These are phyloP conservation scores for Lasiodiplodia hormozganensis DNA, from an alignment of 2,329 filamentous ascomycete genomes.

Conservation along the genomic window DNA sequence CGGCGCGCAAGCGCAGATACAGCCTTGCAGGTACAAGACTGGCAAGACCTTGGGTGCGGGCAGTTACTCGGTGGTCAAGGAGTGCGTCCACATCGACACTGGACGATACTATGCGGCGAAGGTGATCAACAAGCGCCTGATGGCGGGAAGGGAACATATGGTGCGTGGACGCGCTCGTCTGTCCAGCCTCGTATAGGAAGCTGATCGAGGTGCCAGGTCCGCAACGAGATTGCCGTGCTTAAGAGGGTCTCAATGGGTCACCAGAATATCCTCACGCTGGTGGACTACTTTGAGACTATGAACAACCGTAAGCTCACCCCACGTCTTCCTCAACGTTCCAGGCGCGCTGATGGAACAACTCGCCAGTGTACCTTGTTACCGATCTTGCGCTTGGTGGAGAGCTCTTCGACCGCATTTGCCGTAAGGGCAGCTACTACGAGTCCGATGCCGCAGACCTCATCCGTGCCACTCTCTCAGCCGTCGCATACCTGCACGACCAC, in stretches of 20 bases:
- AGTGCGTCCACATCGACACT: slow-evolving; percentile 98
- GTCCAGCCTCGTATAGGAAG: not conserved
- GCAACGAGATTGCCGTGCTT: slow-evolving; percentile 96
- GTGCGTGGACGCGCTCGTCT: slow-evolving; percentile 56
- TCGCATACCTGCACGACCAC: slow-evolving; percentile 97
- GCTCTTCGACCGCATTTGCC: slow-evolving; percentile 97
- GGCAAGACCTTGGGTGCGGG: slow-evolving; percentile 96
- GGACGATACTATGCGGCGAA: slow-evolving; percentile 98
- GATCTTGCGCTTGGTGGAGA: slow-evolving; percentile 96
- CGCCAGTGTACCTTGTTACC: slow-evolving; percentile 89
- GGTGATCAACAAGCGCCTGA: slow-evolving; percentile 98
- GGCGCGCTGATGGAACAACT: not conserved
- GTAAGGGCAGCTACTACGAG: slow-evolving; percentile 98
- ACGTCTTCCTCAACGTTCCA: not conserved
- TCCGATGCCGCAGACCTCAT: slow-evolving; percentile 95
- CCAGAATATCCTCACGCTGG: slow-evolving; percentile 95
- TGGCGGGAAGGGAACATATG: slow-evolving; percentile 98
- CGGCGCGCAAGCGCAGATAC: slow-evolving; percentile 57
- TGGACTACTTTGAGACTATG: slow-evolving; percentile 99
- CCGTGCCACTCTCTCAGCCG: slow-evolving; percentile 92
- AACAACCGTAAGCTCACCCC: slow-evolving; percentile 74
- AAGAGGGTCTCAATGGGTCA: slow-evolving; percentile 99
- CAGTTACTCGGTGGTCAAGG: slow-evolving; percentile 97
- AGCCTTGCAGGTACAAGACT: slow-evolving; percentile 98
- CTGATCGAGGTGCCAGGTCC: slow-evolving; percentile 64